Evolutionary conservation across 2,329 filamentous ascomycete genomes (phyloP).

Genomic region (Monosporascus cannonballus): DNA sequence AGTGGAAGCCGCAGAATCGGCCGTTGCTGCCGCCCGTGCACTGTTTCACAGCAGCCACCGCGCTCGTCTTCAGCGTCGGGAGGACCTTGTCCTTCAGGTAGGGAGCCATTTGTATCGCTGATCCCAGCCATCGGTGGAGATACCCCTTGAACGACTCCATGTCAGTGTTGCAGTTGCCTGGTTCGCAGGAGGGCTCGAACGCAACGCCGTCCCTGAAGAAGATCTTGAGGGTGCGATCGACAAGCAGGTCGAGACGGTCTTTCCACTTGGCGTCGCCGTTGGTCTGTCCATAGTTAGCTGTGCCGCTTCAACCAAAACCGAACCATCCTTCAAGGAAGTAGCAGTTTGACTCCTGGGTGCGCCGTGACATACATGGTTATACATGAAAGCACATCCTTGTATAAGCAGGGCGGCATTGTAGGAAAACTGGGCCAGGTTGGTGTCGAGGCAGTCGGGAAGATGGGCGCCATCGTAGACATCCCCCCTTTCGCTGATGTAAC

Average conservation of each 20-base stretch:
- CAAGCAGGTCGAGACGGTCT: conserved; percentile 46
- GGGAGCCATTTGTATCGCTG: conserved; percentile 57
- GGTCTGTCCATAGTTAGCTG: conserved; percentile 30
- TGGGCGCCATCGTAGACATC: conserved; percentile 61
- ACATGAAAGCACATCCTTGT: conserved; percentile 62
- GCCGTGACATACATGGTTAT: conserved; percentile 47
- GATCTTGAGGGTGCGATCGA: conserved; percentile 40
- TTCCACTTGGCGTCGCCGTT: conserved; percentile 50
- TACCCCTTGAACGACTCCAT: conserved; percentile 70
- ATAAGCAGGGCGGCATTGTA: conserved; percentile 60
- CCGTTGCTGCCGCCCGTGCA: conserved; percentile 55
- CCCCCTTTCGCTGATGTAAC: conserved; percentile 56
- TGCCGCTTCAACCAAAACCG: no score
- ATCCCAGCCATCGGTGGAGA: conserved; percentile 58
- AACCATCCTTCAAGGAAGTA: background rate
- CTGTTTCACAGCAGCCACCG: conserved; percentile 52
- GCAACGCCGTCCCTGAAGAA: conserved; percentile 56
- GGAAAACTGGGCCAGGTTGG: conserved; percentile 59
- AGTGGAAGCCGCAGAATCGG: conserved; percentile 59
- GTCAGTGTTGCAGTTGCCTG: conserved; percentile 59
- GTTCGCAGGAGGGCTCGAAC: conserved; percentile 63
- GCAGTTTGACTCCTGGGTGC: background rate
- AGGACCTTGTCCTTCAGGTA: conserved; percentile 48
- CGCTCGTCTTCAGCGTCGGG: conserved; percentile 51
- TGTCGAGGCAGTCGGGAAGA: conserved; percentile 52